Base-by-base conservation (phyloP, 306 rosid species). In the Rosa persica region DNA sequence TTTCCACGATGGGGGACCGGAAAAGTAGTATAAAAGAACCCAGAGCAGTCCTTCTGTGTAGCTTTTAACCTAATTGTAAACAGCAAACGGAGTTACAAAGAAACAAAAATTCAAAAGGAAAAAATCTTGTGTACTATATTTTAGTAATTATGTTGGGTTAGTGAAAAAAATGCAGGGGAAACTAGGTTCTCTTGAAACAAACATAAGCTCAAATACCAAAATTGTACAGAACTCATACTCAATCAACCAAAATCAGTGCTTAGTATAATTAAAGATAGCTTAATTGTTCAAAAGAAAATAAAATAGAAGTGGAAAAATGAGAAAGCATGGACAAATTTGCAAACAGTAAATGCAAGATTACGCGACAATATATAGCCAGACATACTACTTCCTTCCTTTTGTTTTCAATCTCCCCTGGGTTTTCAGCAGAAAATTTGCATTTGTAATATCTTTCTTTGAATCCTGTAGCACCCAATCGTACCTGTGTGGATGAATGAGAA, bases 41-140 rank as follows among this genome's bases (percentile, higher is more conserved):
- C 93, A 89, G 47, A 82, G 27, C 36, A 89, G 66, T 17, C 93
- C 93, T 72, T 87, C 91, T 0, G 96, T 88, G 83, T 89, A 90
- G 48, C 78, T 84, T 54, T 40, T 76, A 23, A 89, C 90, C 93
- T 90, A 34, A 62, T 78, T 30, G 44, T 42, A 30, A 20, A 65
- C 12, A 23, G 57, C 16, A 11, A n/a, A 62, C 2, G 72, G 39
- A 57, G 71, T 7, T 42, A 34, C 9, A 42, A 38, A 8, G 8
- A 30, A 9, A 42, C 0, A n/a, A 6, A 13, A 58, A 9, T 6
- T 17, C 2, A 67, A 67, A 19, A 67, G 22, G 8, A 6, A 10
- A 72, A 39, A 17, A 55, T 2, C 11, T 55, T 55, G 62, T n/a
- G 22, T n/a, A n/a, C 12, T n/a, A 55, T 42, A 42, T 42, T 5